Conservation (phyloP, 2,329 filamentous ascomycete genomes). For the Diaporthe longicolla region DNA sequence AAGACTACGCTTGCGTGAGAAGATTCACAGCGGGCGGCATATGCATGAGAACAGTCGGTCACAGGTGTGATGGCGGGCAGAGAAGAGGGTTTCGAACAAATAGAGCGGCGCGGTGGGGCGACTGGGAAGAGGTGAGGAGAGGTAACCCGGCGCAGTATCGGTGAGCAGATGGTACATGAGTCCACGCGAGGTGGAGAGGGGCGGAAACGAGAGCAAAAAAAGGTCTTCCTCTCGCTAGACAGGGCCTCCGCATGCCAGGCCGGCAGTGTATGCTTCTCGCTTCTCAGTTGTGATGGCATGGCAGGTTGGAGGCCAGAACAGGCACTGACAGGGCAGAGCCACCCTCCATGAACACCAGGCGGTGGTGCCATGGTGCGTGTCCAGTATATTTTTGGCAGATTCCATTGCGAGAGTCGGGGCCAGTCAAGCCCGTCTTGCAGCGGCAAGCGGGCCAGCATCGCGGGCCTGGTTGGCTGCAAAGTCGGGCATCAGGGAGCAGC, state of each 20-base stretch:
- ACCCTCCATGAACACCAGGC: conserved; percentile 37
- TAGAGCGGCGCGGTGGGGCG: conserved; percentile 38
- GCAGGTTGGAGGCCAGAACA: conserved; percentile 22
- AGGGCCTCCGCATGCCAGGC: conserved; percentile 36
- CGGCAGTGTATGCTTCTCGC: conserved; percentile 37
- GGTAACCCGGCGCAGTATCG: conserved; percentile 36
- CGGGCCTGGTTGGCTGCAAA: conserved; percentile 51
- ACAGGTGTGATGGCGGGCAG: conserved; percentile 43
- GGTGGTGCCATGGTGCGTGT: conserved; percentile 39
- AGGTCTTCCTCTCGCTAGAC: conserved; percentile 20
- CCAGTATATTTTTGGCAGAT: conserved; percentile 49
- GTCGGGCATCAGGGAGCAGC: conserved; percentile 39
- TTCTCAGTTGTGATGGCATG: conserved; percentile 26
- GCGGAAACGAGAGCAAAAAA: conserved; percentile 15
- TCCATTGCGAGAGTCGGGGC: conserved; percentile 34
- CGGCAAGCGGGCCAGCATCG: conserved; percentile 49
- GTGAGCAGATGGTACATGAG: conserved; percentile 32
- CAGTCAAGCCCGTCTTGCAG: conserved; percentile 41
- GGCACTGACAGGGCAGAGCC: conserved; percentile 38
- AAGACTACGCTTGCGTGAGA: conserved; percentile 35
- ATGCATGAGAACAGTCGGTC: conserved; percentile 42
- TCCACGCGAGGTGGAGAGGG: conserved; percentile 22
- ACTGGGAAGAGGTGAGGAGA: conserved; percentile 33
- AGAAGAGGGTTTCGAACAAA: conserved; percentile 38
- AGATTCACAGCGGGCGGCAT: conserved; percentile 41